Evolutionary conservation across 306 rosid species (phyloP).

Genomic region (apple (Malus domestica)): DNA sequence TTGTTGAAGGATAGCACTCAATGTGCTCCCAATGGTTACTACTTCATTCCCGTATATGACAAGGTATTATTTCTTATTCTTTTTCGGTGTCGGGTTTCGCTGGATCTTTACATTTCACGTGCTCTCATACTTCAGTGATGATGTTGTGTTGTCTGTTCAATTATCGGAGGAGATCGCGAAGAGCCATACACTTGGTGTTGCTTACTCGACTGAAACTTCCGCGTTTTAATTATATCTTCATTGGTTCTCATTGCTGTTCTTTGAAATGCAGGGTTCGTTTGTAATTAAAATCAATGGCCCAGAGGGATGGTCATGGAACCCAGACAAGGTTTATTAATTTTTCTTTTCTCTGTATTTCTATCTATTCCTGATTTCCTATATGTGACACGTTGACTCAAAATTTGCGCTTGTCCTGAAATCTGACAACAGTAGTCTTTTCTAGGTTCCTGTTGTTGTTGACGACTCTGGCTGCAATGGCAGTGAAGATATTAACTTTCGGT

Average conservation of each 20-base stretch:
- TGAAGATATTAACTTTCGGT: slow-evolving; percentile 84
- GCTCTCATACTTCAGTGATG: neutral
- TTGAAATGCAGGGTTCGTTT: slow-evolving; percentile 69
- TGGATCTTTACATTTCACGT: neutral
- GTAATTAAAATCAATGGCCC: slow-evolving; percentile 79
- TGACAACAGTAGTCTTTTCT: slow-evolving; percentile 5
- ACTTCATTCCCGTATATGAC: slow-evolving; percentile 97
- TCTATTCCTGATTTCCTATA: neutral
- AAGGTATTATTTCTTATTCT: slow-evolving; percentile 42
- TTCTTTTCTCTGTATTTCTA: neutral
- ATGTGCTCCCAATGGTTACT: slow-evolving; percentile 97
- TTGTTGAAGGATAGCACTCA: slow-evolving; percentile 89
- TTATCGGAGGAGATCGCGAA: neutral
- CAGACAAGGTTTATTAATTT: slow-evolving; percentile 52
- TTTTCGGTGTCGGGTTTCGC: neutral
- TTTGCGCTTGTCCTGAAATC: slow-evolving; percentile 10
- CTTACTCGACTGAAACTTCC: neutral
- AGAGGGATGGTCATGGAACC: slow-evolving; percentile 95
- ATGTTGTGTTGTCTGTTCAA: neutral
- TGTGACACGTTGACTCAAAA: slow-evolving; percentile 3
- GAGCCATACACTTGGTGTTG: neutral
- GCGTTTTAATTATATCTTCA: neutral
- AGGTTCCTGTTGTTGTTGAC: slow-evolving; percentile 86
- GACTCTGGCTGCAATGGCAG: slow-evolving; percentile 81
- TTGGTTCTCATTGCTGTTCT: slow-evolving; percentile 25